Base-by-base conservation (phyloP, 306 rosid genomes). In the Clitoria ternatea region DNA sequence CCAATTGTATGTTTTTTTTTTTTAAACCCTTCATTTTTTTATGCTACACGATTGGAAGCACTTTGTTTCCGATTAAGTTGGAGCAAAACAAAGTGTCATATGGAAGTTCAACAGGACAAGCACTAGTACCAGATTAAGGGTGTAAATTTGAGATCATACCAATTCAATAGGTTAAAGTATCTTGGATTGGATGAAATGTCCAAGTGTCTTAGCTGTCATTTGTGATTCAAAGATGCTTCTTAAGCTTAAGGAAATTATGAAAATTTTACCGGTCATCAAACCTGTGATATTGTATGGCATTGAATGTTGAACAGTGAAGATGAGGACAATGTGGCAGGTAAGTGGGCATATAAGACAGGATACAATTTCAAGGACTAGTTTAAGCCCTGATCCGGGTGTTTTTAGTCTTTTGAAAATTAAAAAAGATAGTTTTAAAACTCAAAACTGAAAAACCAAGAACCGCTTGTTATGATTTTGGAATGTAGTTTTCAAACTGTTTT, bases 1-100 rank as follows among this genome's bases (percentile, higher is more conserved):
- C 81, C 83, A 85, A 80, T 36, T 90, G 98, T 92, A 80, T 1
- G 86, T 2, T 20, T 17, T 24, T 18, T 2, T 36, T 27, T 43
- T 43, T 44, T 12, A 2, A 37, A 9, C n/a, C n/a, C n/a, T n/a
- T n/a, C n/a, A n/a, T n/a, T n/a, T 22, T 33, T 27, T 11, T 1
- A 17, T n/a, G 7, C 10, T 18, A 49, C 5, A 36, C 11, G 3
- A 42, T 44, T 53, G 39, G 22, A 1, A 23, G 15, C 18, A 5
- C 1, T 65, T 7, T 27, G 4, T 6, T 50, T 50, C 57, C 11
- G 30, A 22, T 20, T 22, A 44, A 44, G 4, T 15, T 8, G 19
- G 57, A 50, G n/a, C 30, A 50, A 22, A 50, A 10, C 11, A 7
- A 50, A 50, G 57, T 22, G 15, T 50, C 9, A 5, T 9, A 20